Evolutionary conservation across 345 rosid species (phyloP).

Genomic region (Mallotus nudiflorus): DNA sequence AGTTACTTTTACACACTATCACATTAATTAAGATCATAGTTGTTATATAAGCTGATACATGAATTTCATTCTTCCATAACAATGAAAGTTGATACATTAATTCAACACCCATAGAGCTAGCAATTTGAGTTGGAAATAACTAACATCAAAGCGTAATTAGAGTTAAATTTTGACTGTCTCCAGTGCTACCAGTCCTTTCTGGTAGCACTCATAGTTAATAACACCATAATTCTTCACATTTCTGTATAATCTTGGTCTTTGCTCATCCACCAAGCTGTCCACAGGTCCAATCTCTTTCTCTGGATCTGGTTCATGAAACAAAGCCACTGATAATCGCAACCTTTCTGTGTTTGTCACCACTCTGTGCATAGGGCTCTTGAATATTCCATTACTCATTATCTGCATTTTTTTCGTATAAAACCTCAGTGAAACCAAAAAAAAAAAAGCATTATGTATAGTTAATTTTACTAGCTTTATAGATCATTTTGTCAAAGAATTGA

Average conservation of each 20-base stretch:
- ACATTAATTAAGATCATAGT: too few species aligned
- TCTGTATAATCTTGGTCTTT: conserved; percentile 13
- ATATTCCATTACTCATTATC: conserved; percentile 14
- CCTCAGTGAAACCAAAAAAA: background rate
- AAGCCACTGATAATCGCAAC: conserved; percentile 5
- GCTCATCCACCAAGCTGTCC: conserved; percentile 4
- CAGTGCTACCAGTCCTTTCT: background rate
- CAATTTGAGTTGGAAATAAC: too few species aligned
- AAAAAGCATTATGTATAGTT: too few species aligned
- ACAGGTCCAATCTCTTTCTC: conserved; percentile 10
- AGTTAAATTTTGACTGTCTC: background rate
- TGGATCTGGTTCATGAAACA: conserved; percentile 7
- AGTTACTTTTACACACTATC: too few species aligned
- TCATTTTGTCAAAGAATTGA: too few species aligned
- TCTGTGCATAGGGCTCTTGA: conserved; percentile 7
- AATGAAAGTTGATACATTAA: too few species aligned
- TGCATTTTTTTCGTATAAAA: background rate
- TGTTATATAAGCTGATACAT: too few species aligned
- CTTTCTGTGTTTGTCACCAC: conserved; percentile 6
- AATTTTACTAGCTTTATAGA: too few species aligned
- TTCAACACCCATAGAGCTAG: background rate
- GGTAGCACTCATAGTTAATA: background rate
- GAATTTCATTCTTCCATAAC: too few species aligned
- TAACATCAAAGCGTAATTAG: background rate
- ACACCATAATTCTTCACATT: conserved; percentile 6